Percentiles rank a stretch among this genome's conserved stretches.
Conservation (phyloP, 257 asterid species). For the Solanum bulbocastanum region DNA sequence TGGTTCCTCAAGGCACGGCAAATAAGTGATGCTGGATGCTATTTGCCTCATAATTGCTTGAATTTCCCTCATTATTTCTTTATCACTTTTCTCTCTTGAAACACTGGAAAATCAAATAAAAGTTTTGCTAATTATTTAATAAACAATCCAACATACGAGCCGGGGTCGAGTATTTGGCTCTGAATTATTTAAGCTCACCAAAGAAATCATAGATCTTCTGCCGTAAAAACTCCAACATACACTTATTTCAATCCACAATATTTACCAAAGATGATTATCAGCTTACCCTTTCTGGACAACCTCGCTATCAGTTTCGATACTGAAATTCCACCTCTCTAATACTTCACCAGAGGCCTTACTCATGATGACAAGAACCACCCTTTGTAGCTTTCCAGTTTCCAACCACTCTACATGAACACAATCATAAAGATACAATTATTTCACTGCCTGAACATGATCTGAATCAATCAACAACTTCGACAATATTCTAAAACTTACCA, state of each 20-base stretch:
- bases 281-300: conserved; percentile 86
- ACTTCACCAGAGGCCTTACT: conserved; percentile 81
- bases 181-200: background rate
- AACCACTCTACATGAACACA: conserved; percentile 57
- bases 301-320: conserved; percentile 69
- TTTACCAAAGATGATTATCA: background rate
- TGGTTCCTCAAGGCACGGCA: conserved; percentile 94
- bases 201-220: background rate
- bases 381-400: conserved; percentile 84
- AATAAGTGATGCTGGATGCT: conserved; percentile 87
- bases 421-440: background rate
- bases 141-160: background rate
- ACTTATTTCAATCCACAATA: background rate
- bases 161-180: background rate
- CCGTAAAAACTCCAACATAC: background rate
- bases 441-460: background rate
- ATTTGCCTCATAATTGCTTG: conserved; percentile 98
- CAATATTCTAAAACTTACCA: conserved; percentile 24
- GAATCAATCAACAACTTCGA: background rate
- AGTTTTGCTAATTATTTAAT: background rate
- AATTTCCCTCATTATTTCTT: conserved; percentile 93
- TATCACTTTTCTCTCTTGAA: conserved; percentile 85
- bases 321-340: conserved; percentile 95
- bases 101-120: conserved; percentile 24
- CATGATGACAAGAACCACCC: conserved; percentile 90